phyloP scores from a whole-genome alignment of 2,329 filamentous ascomycete species.

The Ophiostoma novo-ulmi region DNA sequence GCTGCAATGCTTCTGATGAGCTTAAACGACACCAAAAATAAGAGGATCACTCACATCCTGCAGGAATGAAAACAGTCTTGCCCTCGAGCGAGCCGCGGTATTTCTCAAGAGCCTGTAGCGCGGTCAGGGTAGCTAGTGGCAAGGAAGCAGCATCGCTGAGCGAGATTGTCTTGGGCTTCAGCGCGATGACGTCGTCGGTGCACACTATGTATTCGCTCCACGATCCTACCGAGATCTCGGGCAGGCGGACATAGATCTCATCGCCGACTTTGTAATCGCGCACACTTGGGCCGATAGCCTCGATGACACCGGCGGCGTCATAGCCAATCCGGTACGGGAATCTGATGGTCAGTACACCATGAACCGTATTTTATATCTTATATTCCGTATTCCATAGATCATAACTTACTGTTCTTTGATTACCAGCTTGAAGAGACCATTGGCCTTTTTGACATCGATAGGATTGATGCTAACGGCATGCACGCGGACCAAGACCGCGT shows the following conservation, averaged over 20 bases:
- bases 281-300: constrained; percentile 32
- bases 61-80: constrained; percentile 49
- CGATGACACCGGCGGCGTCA: constrained; percentile 33
- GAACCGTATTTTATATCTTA: no score
- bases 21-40: background rate
- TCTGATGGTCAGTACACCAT: background rate
- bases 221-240: constrained; percentile 15
- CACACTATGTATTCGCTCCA: constrained; percentile 16
- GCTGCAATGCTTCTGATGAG: background rate
- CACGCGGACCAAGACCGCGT: constrained; percentile 42
- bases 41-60: constrained; percentile 32
- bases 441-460: constrained; percentile 35
- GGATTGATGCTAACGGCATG: constrained; percentile 37
- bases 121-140: constrained; percentile 5
- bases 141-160: constrained; percentile 17
- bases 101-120: constrained; percentile 12
- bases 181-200: background rate
- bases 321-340: constrained; percentile 27
- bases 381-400: no score
- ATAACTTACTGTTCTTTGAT: constrained; percentile 10
- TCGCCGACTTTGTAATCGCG: constrained; percentile 33
- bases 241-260: constrained; percentile 37
- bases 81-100: constrained; percentile 37
- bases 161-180: constrained; percentile 7
- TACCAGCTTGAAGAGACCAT: constrained; percentile 29